Evolutionary conservation across 768 basidiomycete genomes (phyloP), one percentile per base, ranked within the genome.

Genomic region (Solioccasus polychromus): DNA sequence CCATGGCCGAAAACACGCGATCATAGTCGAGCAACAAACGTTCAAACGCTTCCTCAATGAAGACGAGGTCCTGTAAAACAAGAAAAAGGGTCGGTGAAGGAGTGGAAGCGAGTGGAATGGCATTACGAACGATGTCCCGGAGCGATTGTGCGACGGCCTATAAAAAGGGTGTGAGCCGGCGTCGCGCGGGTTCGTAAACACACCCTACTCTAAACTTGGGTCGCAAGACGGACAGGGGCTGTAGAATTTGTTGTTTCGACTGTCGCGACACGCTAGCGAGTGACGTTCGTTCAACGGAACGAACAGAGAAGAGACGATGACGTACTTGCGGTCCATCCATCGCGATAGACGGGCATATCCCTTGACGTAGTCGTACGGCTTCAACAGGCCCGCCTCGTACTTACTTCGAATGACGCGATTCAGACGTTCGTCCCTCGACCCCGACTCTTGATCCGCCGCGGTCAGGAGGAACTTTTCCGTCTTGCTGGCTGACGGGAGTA

Each of bases 1-100:
- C 93, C 86, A 99, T 97, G 0, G 91, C 92, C 42, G 85, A 85
- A 68, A 92, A 91, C 12, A 89, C 92, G 19, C 93, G 85, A 63
- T 97, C 95, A 52, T 97, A 97, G 61, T 96, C 93, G 18, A 98
- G 80, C 46, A 99, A 74, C 49, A 97, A 75, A 1, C 94, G 86
- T 64, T 99, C 95, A 59, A 98, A 97, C 0, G 89, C 93, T 68
- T 98, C 95, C 66, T 98, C 95, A 57, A 99, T 94, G 66, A 96
- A 95, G 11, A 98, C 89, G 22, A 96, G 77, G 66, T 99, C 95
- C 85, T 87, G 52, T 50, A 11, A 45, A 43, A 5, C n/a, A 17
- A 17, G 5, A 17, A 20, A 25, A 28, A 23, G 8, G 7, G 26
- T 25, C 15, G 22, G 31, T 17, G 26, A 43, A 2, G 10, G 14